Conservation (phyloP, 2,329 filamentous ascomycete genomes). For the Alternaria panax region DNA sequence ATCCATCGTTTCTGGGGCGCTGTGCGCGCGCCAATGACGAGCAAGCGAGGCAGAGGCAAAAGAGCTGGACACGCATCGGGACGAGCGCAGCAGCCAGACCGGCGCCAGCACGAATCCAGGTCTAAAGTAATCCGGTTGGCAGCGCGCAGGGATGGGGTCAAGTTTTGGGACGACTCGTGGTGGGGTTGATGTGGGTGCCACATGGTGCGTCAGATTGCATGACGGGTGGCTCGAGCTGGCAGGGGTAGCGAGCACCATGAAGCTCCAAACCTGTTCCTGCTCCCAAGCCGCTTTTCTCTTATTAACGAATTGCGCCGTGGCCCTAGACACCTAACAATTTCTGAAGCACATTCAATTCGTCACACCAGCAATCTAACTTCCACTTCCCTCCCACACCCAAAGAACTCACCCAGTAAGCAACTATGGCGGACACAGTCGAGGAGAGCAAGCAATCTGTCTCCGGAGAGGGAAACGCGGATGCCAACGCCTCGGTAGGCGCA, state of each 20-base stretch:
- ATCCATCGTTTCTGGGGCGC: background rate
- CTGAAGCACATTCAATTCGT: constrained; percentile 24
- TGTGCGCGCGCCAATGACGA: constrained; percentile 8
- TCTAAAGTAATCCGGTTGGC: background rate
- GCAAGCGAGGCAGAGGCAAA: background rate
- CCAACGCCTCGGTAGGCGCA: constrained; percentile 46
- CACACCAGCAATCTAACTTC: constrained; percentile 9
- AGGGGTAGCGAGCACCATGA: constrained; percentile 40
- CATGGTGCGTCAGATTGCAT: constrained; percentile 50
- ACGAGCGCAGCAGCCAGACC: background rate
- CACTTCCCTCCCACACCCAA: constrained; percentile 14
- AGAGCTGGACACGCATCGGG: constrained; percentile 13
- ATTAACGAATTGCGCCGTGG: constrained; percentile 43
- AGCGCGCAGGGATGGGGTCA: constrained; percentile 39
- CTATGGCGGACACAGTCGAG: constrained; percentile 50
- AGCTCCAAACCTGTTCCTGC: constrained; percentile 49
- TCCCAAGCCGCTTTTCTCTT: constrained; percentile 37
- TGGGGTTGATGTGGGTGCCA: constrained; percentile 39
- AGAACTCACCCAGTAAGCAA: constrained; percentile 27
- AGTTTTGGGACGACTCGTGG: constrained; percentile 39
- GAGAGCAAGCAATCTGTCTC: constrained; percentile 48
- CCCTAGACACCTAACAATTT: constrained; percentile 25
- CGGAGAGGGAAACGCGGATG: constrained; percentile 49
- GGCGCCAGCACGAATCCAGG: background rate
- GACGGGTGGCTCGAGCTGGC: constrained; percentile 45